Conservation (phyloP, 202 grass and related monocot species). For the Hordeum pubiflorum region DNA sequence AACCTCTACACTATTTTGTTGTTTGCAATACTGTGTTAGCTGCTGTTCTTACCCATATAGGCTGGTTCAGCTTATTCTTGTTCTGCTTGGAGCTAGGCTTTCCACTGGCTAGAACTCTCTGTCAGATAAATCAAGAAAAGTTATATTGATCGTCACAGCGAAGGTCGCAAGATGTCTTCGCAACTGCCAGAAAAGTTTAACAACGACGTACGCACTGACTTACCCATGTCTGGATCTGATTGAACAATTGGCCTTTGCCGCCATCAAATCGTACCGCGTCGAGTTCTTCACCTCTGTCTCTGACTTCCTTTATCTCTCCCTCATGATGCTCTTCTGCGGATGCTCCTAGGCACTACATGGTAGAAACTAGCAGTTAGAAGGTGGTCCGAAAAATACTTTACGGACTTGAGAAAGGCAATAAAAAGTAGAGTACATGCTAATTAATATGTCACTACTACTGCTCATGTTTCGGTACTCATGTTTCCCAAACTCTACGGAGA, state of each 20-base stretch:
- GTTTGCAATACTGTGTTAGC: background rate
- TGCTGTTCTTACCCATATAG: constrained; percentile 23
- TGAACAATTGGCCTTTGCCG: constrained; percentile 19
- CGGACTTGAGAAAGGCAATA: background rate
- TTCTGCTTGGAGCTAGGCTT: constrained; percentile 14
- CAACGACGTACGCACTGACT: background rate
- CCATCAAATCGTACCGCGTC: background rate
- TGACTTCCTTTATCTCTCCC: background rate
- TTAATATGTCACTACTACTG: no score
- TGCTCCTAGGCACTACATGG: constrained; percentile 23
- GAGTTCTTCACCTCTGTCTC: background rate
- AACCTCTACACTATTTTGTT: background rate
- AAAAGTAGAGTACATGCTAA: background rate
- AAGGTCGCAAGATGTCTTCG: background rate
- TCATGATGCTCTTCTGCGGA: background rate
- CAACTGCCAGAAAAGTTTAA: background rate
- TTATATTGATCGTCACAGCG: background rate
- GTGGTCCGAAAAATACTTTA: background rate
- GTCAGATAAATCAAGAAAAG: background rate
- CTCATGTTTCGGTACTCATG: no score
- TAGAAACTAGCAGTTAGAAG: background rate
- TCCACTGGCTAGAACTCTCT: constrained; percentile 20
- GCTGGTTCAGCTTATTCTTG: constrained; percentile 13
- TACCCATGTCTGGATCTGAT: constrained; percentile 42
- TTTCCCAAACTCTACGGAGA: no score